phyloP scores from a whole-genome alignment of 139 green algal species.

The Desmodesmus armatus region DNA sequence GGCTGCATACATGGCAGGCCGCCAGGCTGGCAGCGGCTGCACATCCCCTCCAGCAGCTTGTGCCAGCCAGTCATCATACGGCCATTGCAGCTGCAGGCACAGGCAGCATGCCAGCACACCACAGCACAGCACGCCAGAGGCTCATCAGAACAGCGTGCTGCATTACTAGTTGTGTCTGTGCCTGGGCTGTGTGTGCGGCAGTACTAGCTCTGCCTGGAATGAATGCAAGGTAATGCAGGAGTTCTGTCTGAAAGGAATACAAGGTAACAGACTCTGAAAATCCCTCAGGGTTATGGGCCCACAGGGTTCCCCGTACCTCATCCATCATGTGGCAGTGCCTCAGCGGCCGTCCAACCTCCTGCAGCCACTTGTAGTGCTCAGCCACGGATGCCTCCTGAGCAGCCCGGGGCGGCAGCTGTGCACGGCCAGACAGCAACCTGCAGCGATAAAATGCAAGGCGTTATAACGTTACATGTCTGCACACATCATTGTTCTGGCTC shows the following conservation, averaged over 20 bases:
- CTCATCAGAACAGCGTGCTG: too few relatives aligned
- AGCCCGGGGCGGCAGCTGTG: not conserved
- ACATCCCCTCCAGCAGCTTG: constrained; percentile 1
- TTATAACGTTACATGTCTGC: not conserved
- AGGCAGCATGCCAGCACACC: too few relatives aligned
- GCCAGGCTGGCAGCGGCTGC: not conserved
- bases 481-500: not conserved
- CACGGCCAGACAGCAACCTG: constrained; percentile 27
- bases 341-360: not conserved
- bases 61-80: constrained; percentile 35
- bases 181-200: not conserved
- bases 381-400: not conserved
- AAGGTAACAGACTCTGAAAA: not conserved
- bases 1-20: constrained; percentile 23
- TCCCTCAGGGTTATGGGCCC: not conserved
- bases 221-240: too few relatives aligned
- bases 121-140: too few relatives aligned
- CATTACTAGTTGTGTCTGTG: not conserved
- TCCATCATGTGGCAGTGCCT: constrained; percentile 37
- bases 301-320: not conserved
- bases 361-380: not conserved
- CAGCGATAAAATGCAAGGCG: not conserved
- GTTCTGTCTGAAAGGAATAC: too few relatives aligned
- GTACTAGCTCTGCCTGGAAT: not conserved
- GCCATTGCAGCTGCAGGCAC: too few relatives aligned